These are phyloP conservation scores for Bathelium albidoporum DNA, from an alignment of 495 filamentous ascomycete species.

Conservation along the genomic window DNA sequence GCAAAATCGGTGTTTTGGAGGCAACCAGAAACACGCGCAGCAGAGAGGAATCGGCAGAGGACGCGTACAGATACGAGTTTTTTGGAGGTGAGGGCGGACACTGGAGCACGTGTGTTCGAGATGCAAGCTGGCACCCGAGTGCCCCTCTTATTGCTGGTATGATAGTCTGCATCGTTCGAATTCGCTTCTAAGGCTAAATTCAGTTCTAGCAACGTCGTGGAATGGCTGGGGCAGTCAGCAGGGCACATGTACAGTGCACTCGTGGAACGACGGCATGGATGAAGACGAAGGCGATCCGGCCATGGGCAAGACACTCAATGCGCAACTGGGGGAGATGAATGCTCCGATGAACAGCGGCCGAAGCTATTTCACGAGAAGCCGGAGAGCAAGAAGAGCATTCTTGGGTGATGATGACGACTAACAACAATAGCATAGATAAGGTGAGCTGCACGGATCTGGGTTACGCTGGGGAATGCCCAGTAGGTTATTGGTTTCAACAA, in stretches of 20 bases:
- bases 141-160: constrained; percentile 81
- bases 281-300: constrained; percentile 56
- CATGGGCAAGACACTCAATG: constrained; percentile 42
- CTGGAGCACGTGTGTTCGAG: constrained; percentile 78
- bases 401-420: constrained; percentile 21
- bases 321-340: constrained; percentile 31
- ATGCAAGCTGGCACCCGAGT: constrained; percentile 91
- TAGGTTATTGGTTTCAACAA: too few species aligned
- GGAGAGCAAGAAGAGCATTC: constrained; percentile 6
- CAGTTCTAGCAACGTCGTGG: constrained; percentile 64
- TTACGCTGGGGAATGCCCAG: not conserved
- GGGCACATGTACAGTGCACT: constrained; percentile 68
- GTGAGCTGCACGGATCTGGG: not conserved
- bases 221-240: constrained; percentile 58
- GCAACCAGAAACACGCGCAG: constrained; percentile 50
- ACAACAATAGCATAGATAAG: constrained; percentile 4
- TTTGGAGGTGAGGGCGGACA: constrained; percentile 26
- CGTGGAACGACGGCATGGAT: constrained; percentile 56
- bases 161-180: constrained; percentile 18
- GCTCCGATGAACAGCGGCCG: not conserved
- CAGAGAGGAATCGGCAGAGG: constrained; percentile 31
- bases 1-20: constrained; percentile 61
- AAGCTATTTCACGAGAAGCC: not conserved
- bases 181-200: constrained; percentile 10
- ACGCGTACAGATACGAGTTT: constrained; percentile 26